phyloP scores from a whole-genome alignment of 139 green algal species.

The Chlamydomonas incerta region DNA sequence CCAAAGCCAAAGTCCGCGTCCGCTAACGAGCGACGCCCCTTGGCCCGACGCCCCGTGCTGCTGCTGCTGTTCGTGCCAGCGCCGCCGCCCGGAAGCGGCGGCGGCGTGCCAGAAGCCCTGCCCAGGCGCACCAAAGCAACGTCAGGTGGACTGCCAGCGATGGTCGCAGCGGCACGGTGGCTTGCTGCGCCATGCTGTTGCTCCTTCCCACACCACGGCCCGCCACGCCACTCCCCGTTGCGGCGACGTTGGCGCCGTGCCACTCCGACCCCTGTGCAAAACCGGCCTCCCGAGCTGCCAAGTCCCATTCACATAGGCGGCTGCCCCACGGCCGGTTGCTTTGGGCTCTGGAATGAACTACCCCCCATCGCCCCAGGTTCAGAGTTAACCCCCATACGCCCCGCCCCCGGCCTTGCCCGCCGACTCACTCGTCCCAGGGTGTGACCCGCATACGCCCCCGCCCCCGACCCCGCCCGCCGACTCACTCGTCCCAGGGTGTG shows the following conservation, averaged over 20 bases:
- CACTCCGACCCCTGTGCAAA: too few species aligned
- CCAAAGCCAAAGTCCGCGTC: too few species aligned
- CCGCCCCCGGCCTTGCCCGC: neutral
- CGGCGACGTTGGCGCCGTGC: too few species aligned
- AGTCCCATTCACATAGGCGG: neutral
- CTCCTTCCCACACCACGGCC: too few species aligned
- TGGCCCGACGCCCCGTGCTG: neutral
- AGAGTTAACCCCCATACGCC: neutral
- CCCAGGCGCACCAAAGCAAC: neutral
- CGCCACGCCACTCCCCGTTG: too few species aligned
- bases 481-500: slow-evolving; percentile 27
- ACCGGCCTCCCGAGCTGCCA: too few species aligned
- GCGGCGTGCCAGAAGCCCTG: neutral
- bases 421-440: slow-evolving; percentile 16
- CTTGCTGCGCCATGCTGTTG: too few species aligned
- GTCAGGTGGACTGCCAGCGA: too few species aligned
- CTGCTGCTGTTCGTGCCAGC: neutral
- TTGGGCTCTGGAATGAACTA: too few species aligned
- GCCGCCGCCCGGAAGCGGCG: neutral
- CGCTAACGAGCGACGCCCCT: too few species aligned
- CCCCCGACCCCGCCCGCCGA: neutral
- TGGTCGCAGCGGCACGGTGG: too few species aligned
- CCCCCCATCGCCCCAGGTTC: too few species aligned
- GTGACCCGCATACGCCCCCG: neutral
- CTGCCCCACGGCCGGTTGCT: neutral